Conservation (phyloP, 805 yeast species). For the Cyberlindnera misumaiensis region DNA sequence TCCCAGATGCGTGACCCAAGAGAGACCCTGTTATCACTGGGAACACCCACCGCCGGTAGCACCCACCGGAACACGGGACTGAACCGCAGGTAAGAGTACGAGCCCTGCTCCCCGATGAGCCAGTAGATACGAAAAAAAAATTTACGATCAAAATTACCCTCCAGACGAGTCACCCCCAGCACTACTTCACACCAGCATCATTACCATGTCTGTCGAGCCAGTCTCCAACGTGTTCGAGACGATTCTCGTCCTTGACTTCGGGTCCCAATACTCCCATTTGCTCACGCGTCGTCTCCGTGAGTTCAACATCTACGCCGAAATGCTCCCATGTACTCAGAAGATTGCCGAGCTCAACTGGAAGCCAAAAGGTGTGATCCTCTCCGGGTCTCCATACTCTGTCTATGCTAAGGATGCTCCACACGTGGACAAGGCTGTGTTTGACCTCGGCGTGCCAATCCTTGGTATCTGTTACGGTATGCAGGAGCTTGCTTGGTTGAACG, state of each 20-base stretch:
- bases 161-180: neutral
- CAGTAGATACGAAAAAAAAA: no score
- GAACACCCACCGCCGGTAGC: no score
- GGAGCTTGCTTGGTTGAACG: slow-evolving; percentile 96
- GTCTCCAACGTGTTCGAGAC: slow-evolving; percentile 93
- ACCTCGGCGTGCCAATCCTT: slow-evolving; percentile 85
- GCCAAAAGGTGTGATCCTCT: slow-evolving; percentile 92
- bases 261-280: slow-evolving; percentile 96
- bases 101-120: no score
- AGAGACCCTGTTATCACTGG: no score
- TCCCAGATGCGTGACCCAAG: no score
- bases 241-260: slow-evolving; percentile 93
- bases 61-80: no score
- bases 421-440: slow-evolving; percentile 90
- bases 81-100: no score
- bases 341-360: slow-evolving; percentile 86
- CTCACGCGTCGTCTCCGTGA: slow-evolving; percentile 97
- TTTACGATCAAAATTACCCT: no score
- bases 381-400: slow-evolving; percentile 98
- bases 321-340: slow-evolving; percentile 99
- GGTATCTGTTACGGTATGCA: slow-evolving; percentile 99
- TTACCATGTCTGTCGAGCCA: slow-evolving; percentile 31
- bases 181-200: neutral
- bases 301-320: slow-evolving; percentile 96
- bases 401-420: slow-evolving; percentile 95